phyloP scores from a whole-genome alignment of 352 stramenopile genomes.

The Globisporangium spiculum region DNA sequence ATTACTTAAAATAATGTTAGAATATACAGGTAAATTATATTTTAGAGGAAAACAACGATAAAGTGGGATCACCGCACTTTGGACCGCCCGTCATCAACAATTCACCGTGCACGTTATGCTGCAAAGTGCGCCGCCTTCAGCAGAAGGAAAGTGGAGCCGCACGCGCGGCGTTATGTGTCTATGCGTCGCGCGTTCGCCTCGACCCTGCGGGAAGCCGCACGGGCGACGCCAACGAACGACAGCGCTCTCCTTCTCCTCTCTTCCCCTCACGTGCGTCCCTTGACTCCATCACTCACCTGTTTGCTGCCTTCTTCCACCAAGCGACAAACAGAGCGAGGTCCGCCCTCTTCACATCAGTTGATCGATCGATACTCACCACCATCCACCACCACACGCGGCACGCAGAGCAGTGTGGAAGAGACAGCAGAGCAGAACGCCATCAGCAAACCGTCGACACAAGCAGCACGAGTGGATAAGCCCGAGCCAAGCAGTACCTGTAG shows the following conservation, averaged over 20 bases:
- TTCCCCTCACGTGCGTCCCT: not conserved
- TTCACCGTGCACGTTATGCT: not conserved
- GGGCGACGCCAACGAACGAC: slow-evolving; percentile 4
- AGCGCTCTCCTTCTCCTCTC: not conserved
- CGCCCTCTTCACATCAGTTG: not conserved
- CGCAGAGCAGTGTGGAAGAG: not conserved
- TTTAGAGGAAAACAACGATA: not conserved
- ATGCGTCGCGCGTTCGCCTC: not conserved
- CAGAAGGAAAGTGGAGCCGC: not conserved
- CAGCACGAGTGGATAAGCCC: not conserved
- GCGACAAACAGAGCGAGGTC: not conserved
- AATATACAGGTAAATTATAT: not conserved
- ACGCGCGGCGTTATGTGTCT: not conserved
- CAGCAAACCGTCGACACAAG: no score
- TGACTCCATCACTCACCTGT: not conserved
- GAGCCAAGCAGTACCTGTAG: not conserved
- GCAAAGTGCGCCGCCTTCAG: not conserved
- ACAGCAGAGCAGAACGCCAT: not conserved
- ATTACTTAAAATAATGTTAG: not conserved
- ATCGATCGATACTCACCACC: not conserved
- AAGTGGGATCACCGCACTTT: not conserved
- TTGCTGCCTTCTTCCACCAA: not conserved
- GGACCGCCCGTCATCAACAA: not conserved
- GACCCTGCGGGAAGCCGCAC: not conserved
- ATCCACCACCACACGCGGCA: not conserved